phyloP scores from a whole-genome alignment of 2,329 filamentous ascomycete genomes.

The Talaromyces amestolkiae region DNA sequence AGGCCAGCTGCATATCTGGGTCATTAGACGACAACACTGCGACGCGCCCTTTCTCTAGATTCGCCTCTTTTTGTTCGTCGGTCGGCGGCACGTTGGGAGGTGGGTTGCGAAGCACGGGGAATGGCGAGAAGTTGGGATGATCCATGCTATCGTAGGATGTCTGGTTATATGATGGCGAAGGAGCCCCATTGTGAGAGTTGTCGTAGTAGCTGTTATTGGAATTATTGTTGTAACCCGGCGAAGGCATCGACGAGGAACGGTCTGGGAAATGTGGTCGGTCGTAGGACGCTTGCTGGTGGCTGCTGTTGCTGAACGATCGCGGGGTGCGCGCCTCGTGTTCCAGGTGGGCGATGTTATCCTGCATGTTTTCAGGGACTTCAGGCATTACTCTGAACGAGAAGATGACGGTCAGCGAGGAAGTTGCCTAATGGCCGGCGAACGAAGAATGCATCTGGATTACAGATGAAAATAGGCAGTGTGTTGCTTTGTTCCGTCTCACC shows the following conservation, averaged over 20 bases:
- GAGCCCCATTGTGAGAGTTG: constrained; percentile 21
- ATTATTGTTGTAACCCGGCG: constrained; percentile 18
- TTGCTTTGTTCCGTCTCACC: constrained; percentile 47
- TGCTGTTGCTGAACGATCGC: constrained; percentile 40
- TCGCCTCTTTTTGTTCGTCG: constrained; percentile 90
- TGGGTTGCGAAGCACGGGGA: constrained; percentile 74
- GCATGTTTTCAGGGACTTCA: constrained; percentile 95
- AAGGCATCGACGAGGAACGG: constrained; percentile 35
- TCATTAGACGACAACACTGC: constrained; percentile 90
- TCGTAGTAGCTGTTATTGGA: constrained; percentile 25
- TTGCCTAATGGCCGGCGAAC: background rate
- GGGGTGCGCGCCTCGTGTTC: constrained; percentile 67
- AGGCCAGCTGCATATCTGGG: constrained; percentile 92
- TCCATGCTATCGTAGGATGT: constrained; percentile 50
- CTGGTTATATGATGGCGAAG: constrained; percentile 48
- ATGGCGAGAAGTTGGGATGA: constrained; percentile 81
- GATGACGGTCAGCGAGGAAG: background rate
- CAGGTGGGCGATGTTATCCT: constrained; percentile 86
- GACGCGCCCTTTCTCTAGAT: constrained; percentile 77
- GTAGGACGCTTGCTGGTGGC: constrained; percentile 25
- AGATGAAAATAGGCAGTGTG: constrained; percentile 3
- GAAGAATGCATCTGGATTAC: constrained; percentile 1
- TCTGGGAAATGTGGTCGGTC: constrained; percentile 35
- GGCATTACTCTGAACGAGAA: constrained; percentile 70
- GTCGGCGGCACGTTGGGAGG: constrained; percentile 88